A percentile compares a stretch with the other conserved stretches of the same genome.
Conservation (phyloP, 179 eudicot species). For the Heliamphora pulchella region DNA sequence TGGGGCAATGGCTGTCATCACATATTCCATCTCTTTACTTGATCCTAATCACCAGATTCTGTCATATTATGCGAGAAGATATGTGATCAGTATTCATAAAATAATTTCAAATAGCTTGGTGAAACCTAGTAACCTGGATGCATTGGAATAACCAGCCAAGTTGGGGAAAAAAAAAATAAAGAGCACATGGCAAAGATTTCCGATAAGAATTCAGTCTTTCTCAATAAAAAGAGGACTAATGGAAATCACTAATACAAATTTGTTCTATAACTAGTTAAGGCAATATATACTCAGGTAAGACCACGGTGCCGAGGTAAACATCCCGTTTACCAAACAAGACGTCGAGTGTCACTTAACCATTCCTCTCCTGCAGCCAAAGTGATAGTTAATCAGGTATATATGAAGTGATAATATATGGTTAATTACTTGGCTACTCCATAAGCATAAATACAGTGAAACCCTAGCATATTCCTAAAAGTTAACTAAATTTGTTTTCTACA, state of each 20-base stretch:
- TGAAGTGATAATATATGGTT: not conserved
- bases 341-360: too few relatives aligned
- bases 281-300: not conserved
- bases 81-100: not conserved
- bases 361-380: too few relatives aligned
- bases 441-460: not conserved
- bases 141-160: not conserved
- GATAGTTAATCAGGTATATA: not conserved
- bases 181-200: not conserved
- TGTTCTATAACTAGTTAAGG: not conserved
- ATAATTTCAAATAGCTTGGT: not conserved
- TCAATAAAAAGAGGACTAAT: too few relatives aligned
- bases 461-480: not conserved
- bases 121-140: not conserved
- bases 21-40: constrained; percentile 63
- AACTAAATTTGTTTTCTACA: not conserved
- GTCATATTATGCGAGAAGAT: constrained; percentile 13
- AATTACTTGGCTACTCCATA: not conserved
- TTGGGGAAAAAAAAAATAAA: not conserved
- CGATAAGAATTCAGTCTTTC: not conserved
- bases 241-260: not conserved
- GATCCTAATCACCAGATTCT: constrained; percentile 16
- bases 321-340: too few relatives aligned
- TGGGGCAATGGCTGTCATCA: constrained; percentile 78
- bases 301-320: too few relatives aligned